phyloP scores from a whole-genome alignment of 1,139 yeast species.

The Sugiyamaella xylanicola region DNA sequence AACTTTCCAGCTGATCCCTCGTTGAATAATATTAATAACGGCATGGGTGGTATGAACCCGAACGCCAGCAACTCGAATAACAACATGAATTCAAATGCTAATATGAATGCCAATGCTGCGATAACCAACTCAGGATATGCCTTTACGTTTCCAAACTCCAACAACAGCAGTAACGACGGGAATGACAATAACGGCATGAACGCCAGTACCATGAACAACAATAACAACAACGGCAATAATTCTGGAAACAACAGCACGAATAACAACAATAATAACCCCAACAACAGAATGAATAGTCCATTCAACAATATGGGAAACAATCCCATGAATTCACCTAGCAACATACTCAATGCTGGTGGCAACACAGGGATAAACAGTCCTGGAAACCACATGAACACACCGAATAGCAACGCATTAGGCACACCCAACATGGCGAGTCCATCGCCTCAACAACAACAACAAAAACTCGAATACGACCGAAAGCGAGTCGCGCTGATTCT shows the following conservation, averaged over 20 bases:
- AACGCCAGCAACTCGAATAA: neutral
- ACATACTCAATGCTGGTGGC: neutral
- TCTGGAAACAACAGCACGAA: neutral
- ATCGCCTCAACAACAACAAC: slow-evolving; percentile 5
- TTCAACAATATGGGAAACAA: slow-evolving; percentile 3
- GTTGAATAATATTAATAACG: neutral
- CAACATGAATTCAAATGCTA: neutral
- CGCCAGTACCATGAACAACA: neutral
- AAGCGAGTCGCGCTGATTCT: slow-evolving; percentile 36
- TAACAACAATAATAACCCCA: slow-evolving; percentile 13
- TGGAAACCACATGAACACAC: neutral
- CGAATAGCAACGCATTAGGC: neutral
- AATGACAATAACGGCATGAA: neutral
- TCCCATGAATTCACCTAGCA: slow-evolving; percentile 1
- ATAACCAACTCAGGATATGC: neutral
- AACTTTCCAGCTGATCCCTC: slow-evolving; percentile 2
- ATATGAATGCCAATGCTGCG: neutral
- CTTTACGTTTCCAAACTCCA: neutral
- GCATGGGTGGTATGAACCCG: neutral
- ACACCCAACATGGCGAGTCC: neutral
- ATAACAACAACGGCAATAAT: neutral
- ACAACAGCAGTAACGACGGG: neutral
- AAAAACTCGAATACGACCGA: slow-evolving; percentile 30
- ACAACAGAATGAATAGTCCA: slow-evolving; percentile 2
- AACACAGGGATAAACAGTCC: neutral